Percentiles rank a stretch among this genome's conserved stretches.
These are phyloP conservation scores for Suhomyces sp. DNA, from an alignment of 805 yeast species.

Conservation along the genomic window DNA sequence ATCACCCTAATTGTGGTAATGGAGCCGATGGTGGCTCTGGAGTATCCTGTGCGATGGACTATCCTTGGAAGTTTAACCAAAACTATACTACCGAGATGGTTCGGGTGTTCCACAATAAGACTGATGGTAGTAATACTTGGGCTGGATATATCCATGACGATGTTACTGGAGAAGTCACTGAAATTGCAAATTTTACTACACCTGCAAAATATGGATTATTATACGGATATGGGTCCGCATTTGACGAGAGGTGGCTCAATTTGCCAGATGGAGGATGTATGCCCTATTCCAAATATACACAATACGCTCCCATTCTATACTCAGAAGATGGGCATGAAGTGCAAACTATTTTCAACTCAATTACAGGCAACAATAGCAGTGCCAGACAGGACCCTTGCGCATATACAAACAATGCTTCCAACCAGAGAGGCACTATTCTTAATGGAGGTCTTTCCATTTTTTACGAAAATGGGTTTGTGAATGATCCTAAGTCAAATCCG, in stretches of 20 bases:
- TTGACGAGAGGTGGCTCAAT: background rate
- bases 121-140: slow-evolving; percentile 4
- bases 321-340: background rate
- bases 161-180: background rate
- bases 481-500: too few species aligned
- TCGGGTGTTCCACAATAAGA: background rate
- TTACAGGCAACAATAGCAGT: too few species aligned
- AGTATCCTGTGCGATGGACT: slow-evolving; percentile 4
- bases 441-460: too few species aligned
- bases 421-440: too few species aligned
- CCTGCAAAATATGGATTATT: background rate
- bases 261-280: background rate
- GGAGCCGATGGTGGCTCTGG: slow-evolving; percentile 12
- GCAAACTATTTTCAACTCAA: too few species aligned
- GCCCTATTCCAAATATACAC: background rate
- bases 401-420: too few species aligned
- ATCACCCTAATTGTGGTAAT: slow-evolving; percentile 6
- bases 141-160: slow-evolving; percentile 1
- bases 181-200: slow-evolving; percentile 1
- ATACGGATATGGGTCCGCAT: background rate
- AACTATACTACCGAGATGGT: slow-evolving; percentile 6
- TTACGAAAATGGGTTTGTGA: too few species aligned
- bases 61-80: slow-evolving; percentile 5
- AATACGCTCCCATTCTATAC: slow-evolving; percentile 2
- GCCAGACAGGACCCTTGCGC: too few species aligned